Evolutionary conservation across 2,329 filamentous ascomycete species (phyloP).

Genomic region (Macrophomina tecta): DNA sequence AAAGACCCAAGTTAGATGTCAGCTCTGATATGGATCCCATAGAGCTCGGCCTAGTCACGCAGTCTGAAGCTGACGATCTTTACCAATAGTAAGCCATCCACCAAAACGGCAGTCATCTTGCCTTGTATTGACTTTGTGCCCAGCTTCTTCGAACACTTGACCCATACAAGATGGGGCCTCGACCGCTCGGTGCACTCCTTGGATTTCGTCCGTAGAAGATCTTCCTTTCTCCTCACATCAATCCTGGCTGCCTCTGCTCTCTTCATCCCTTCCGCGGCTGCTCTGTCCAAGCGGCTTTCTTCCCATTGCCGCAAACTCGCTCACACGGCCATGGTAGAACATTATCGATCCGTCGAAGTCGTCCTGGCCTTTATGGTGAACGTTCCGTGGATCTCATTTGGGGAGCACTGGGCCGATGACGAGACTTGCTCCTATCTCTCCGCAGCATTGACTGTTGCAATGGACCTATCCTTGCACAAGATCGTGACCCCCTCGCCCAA

Average conservation of each 20-base stretch:
- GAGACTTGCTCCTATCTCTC: conserved; percentile 75
- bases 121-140: neutral
- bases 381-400: conserved; percentile 76
- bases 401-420: conserved; percentile 71
- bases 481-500: conserved; percentile 64
- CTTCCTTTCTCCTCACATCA: conserved; percentile 74
- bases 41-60: conserved; percentile 70
- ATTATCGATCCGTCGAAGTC: conserved; percentile 74
- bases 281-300: conserved; percentile 69
- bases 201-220: conserved; percentile 69
- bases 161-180: conserved; percentile 76
- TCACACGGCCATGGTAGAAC: conserved; percentile 64
- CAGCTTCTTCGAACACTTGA: conserved; percentile 72
- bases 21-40: conserved; percentile 71
- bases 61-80: conserved; percentile 67
- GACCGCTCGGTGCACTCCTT: conserved; percentile 71
- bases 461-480: conserved; percentile 74
- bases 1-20: conserved; percentile 67
- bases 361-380: conserved; percentile 78
- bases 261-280: conserved; percentile 68
- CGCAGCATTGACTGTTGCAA: conserved; percentile 71
- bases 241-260: conserved; percentile 72
- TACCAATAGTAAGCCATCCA: conserved; percentile 64
- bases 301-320: conserved; percentile 69
- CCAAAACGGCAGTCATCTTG: neutral